phyloP scores from a whole-genome alignment of 2,329 filamentous ascomycete genomes.

The Botryotinia calthae region DNA sequence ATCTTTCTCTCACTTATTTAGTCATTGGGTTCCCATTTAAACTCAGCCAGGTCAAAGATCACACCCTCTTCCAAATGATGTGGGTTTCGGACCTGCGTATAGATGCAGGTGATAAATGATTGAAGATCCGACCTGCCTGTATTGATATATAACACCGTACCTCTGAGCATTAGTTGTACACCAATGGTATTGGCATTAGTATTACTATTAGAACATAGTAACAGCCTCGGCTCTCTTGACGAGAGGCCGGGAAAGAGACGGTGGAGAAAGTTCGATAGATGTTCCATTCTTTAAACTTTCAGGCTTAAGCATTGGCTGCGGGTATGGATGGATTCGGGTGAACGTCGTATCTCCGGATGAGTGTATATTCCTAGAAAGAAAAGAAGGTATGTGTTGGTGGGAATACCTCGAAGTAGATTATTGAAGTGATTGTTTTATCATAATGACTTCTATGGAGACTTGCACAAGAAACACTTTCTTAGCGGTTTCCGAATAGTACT shows the following conservation, averaged over 20 bases:
- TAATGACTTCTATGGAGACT: neutral
- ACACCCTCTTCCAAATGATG: neutral
- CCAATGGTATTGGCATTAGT: neutral
- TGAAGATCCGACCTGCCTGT: neutral
- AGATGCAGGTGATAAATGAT: neutral
- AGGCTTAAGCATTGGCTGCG: neutral
- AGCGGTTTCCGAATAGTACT: neutral
- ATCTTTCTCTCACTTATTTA: neutral
- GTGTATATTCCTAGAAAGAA: neutral
- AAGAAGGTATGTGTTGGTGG: neutral
- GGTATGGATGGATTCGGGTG: neutral
- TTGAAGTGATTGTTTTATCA: neutral
- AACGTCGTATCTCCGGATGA: neutral
- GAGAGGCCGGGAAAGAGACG: neutral
- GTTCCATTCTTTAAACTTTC: neutral
- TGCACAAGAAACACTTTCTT: neutral
- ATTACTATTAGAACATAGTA: neutral
- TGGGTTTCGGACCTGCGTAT: neutral
- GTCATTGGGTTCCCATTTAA: neutral
- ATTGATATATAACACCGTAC: neutral
- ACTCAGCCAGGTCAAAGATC: neutral
- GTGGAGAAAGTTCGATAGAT: neutral
- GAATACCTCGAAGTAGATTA: neutral
- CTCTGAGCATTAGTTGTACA: neutral
- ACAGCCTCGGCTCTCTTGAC: neutral